Percentiles rank a stretch among this genome's conserved stretches.
Evolutionary conservation across 2,329 filamentous ascomycete species (phyloP).

Genomic region (Claviceps sp.): DNA sequence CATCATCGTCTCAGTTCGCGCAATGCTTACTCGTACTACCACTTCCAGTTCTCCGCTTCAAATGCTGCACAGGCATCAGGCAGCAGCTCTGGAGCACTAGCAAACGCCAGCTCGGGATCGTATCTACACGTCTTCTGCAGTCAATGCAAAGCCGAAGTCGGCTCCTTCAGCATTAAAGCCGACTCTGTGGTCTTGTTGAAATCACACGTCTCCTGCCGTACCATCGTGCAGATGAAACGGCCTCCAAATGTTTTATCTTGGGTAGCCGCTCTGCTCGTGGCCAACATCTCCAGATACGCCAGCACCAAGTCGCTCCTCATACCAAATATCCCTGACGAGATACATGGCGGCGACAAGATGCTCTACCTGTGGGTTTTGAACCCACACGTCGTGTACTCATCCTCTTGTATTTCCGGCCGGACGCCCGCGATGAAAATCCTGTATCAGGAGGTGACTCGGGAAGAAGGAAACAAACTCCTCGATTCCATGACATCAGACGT

Average conservation of each 20-base stretch:
- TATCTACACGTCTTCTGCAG: slow-evolving; percentile 31
- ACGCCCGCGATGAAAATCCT: slow-evolving; percentile 38
- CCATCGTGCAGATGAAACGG: slow-evolving; percentile 11
- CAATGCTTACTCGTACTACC: slow-evolving; percentile 10
- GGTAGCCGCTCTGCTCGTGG: slow-evolving; percentile 37
- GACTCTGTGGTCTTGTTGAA: slow-evolving; percentile 40
- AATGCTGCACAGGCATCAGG: slow-evolving; percentile 17
- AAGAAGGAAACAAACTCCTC: slow-evolving; percentile 33
- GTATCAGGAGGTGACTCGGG: slow-evolving; percentile 29
- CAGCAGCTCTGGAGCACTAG: slow-evolving; percentile 16
- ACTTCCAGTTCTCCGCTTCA: slow-evolving; percentile 25
- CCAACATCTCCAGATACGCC: slow-evolving; percentile 41
- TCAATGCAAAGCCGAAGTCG: slow-evolving; percentile 31
- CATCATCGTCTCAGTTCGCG: not conserved
- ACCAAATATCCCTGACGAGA: slow-evolving; percentile 14
- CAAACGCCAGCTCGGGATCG: slow-evolving; percentile 11
- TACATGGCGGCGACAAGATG: slow-evolving; percentile 9
- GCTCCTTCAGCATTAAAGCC: slow-evolving; percentile 31
- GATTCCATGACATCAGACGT: slow-evolving; percentile 41
- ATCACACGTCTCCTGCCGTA: slow-evolving; percentile 37
- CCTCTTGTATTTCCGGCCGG: slow-evolving; percentile 20
- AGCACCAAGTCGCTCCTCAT: slow-evolving; percentile 43
- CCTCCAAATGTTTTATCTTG: slow-evolving; percentile 34
- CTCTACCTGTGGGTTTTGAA: slow-evolving; percentile 45
- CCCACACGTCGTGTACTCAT: slow-evolving; percentile 37